Percentiles rank a stretch among this genome's conserved stretches.
Evolutionary conservation across 352 stramenopile genomes (phyloP).

Genomic region (Phytopythium mirpurense): DNA sequence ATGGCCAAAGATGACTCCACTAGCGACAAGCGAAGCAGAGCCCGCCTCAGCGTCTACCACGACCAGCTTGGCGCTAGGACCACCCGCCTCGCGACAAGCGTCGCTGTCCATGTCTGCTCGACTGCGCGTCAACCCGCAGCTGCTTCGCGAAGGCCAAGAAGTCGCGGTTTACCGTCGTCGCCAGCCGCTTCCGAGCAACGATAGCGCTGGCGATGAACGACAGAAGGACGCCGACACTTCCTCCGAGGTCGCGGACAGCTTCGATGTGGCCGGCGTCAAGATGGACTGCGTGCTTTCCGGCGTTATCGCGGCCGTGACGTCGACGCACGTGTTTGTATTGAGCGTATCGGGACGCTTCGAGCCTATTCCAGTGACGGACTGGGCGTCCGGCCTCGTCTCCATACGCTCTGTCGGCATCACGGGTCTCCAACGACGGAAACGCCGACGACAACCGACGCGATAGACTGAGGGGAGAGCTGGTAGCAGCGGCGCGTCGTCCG

Average conservation of each 20-base stretch:
- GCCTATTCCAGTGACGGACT: conserved; percentile 38
- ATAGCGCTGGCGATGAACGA: conserved; percentile 6
- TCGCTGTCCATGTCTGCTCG: not conserved
- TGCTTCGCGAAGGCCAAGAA: conserved; percentile 57
- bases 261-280: not conserved
- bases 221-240: not conserved
- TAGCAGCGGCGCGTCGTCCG: no score
- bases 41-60: not conserved
- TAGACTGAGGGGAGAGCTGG: no score
- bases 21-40: not conserved
- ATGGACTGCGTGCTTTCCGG: conserved; percentile 27
- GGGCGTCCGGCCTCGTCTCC: conserved; percentile 27
- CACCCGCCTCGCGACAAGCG: not conserved
- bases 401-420: conserved; percentile 5
- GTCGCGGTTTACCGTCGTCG: conserved; percentile 34
- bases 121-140: conserved; percentile 23
- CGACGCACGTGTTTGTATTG: conserved; percentile 41
- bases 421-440: not conserved
- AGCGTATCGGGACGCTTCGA: conserved; percentile 29
- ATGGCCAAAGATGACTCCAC: not conserved
- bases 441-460: not conserved
- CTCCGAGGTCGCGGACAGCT: not conserved
- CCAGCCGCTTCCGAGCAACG: no score
- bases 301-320: conserved; percentile 44
- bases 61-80: not conserved